Evolutionary conservation across 1,284 basidiomycete species (phyloP).

Genomic region (Gymnopus androsaceus): DNA sequence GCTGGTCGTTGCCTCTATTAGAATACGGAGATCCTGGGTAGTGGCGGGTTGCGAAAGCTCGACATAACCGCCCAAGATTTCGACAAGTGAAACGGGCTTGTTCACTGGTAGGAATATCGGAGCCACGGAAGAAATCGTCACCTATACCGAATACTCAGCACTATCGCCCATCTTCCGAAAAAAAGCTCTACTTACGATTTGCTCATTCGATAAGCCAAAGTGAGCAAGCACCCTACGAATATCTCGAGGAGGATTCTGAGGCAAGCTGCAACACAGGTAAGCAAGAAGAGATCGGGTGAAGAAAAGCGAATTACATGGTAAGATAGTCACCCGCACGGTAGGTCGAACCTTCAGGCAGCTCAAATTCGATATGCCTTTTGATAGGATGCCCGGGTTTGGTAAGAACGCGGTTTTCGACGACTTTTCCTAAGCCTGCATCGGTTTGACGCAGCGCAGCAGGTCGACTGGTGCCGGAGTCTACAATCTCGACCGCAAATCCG

Average conservation of each 20-base stretch:
- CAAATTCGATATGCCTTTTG: conserved; percentile 49
- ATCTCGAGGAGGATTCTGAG: conserved; percentile 40
- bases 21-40: conserved; percentile 37
- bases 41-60: conserved; percentile 51
- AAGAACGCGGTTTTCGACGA: conserved; percentile 41
- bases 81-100: conserved; percentile 36
- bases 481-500: conserved; percentile 34
- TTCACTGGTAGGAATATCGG: conserved; percentile 45
- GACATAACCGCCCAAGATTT: conserved; percentile 46
- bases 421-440: conserved; percentile 41
- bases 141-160: conserved; percentile 24
- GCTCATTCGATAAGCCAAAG: conserved; percentile 43
- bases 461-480: conserved; percentile 37
- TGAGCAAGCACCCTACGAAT: conserved; percentile 42
- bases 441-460: conserved; percentile 40
- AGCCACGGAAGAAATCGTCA: conserved; percentile 39
- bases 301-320: conserved; percentile 37
- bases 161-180: neutral
- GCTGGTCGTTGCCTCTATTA: conserved; percentile 23
- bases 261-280: conserved; percentile 31
- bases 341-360: conserved; percentile 43
- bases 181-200: conserved; percentile 31
- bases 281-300: neutral
- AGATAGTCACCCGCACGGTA: conserved; percentile 52
- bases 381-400: conserved; percentile 40